Conservation (phyloP, 805 yeast genomes). For the Ogataea methylovora region DNA sequence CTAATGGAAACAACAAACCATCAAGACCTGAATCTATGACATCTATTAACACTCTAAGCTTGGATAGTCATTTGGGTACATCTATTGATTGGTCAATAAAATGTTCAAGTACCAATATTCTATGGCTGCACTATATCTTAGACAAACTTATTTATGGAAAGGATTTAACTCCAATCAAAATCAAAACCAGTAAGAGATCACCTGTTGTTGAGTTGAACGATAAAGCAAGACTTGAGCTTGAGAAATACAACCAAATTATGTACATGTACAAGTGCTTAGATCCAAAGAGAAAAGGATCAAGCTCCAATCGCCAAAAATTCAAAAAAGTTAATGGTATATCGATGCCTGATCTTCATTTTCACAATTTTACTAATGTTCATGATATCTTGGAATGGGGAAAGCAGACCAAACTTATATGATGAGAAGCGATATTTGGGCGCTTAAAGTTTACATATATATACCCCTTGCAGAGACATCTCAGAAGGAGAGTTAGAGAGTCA, state of each 20-base stretch:
- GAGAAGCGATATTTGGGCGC: too few relatives aligned
- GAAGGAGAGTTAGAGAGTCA: too few relatives aligned
- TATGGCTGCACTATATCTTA: conserved; percentile 60
- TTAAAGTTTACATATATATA: too few relatives aligned
- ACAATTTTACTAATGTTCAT: not conserved
- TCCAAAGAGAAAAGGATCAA: conserved; percentile 18
- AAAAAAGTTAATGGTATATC: conserved; percentile 5
- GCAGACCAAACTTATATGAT: not conserved
- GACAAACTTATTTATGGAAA: conserved; percentile 41
- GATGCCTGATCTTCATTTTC: not conserved
- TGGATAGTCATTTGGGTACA: conserved; percentile 5
- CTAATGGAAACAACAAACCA: not conserved
- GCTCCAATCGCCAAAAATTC: conserved; percentile 3
- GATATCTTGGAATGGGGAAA: conserved; percentile 1
- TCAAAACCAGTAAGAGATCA: conserved; percentile 18
- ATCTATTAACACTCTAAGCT: conserved; percentile 1
- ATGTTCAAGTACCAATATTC: conserved; percentile 44
- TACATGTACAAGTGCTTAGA: conserved; percentile 26
- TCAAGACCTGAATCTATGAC: conserved; percentile 4
- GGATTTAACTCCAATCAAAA: conserved; percentile 17
- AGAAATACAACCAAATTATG: conserved; percentile 17
- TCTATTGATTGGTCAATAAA: conserved; percentile 40
- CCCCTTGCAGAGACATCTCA: too few relatives aligned
- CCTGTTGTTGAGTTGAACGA: conserved; percentile 4
- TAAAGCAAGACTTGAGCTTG: conserved; percentile 4